Percentiles rank a stretch among this genome's conserved stretches.
Conservation (phyloP, 2,329 filamentous ascomycete genomes). For the Aspergillus sp. region DNA sequence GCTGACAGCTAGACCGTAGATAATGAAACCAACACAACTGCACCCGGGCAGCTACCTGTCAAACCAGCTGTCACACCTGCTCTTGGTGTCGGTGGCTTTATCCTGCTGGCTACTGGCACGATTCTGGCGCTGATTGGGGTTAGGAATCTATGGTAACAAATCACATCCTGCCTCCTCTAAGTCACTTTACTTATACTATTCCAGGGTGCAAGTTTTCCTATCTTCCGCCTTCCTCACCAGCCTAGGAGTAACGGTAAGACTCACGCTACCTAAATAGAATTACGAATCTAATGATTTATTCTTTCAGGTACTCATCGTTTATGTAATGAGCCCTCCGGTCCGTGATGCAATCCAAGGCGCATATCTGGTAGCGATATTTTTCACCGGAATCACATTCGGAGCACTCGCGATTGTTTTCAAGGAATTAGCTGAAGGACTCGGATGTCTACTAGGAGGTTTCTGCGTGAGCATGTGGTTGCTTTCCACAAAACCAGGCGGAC, state of each 20-base stretch:
- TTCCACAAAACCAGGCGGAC: conserved; percentile 71
- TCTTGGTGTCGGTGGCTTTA: conserved; percentile 72
- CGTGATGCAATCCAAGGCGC: conserved; percentile 76
- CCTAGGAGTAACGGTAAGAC: conserved; percentile 65
- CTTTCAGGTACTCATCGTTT: conserved; percentile 70
- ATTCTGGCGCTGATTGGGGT: conserved; percentile 76
- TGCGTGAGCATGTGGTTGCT: conserved; percentile 89
- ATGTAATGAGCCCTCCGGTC: conserved; percentile 80
- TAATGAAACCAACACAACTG: conserved; percentile 22
- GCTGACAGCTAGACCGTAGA: not conserved
- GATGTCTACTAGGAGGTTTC: conserved; percentile 83
- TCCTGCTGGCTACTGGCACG: conserved; percentile 72
- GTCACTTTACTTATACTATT: conserved; percentile 14
- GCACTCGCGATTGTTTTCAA: conserved; percentile 73
- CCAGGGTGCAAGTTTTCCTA: conserved; percentile 70
- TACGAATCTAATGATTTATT: not conserved
- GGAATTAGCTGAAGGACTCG: conserved; percentile 81
- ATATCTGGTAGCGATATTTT: conserved; percentile 75
- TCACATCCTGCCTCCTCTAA: not conserved
- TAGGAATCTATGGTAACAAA: conserved; percentile 65
- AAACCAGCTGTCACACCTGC: conserved; percentile 75
- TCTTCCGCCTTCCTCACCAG: conserved; percentile 73
- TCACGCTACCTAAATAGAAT: not conserved
- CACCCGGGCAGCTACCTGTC: conserved; percentile 60
- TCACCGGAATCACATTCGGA: conserved; percentile 74